A percentile compares a stretch with the other conserved stretches of the same genome.
phyloP scores from a whole-genome alignment of 2,329 filamentous ascomycete genomes.

The Amauroascus niger region DNA sequence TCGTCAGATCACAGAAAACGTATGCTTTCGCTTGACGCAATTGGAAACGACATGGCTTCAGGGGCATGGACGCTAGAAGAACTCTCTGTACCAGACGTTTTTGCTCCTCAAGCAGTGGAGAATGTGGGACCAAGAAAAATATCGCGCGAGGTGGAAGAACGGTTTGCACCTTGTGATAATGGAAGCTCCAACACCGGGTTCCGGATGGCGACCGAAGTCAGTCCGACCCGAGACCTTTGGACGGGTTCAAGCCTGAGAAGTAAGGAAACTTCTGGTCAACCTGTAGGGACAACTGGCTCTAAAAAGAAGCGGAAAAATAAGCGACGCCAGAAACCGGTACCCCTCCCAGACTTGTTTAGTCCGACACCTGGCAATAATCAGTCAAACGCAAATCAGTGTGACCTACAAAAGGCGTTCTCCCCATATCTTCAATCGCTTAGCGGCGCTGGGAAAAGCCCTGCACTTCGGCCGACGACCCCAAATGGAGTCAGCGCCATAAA shows the following conservation, averaged over 20 bases:
- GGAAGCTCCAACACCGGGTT: conserved; percentile 7
- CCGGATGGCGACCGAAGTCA: conserved; percentile 14
- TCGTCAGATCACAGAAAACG: conserved; percentile 9
- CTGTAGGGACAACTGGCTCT: conserved; percentile 18
- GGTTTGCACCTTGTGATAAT: not conserved
- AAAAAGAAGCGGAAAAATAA: conserved; percentile 36
- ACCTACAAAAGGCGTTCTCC: not conserved
- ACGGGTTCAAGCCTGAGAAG: not conserved
- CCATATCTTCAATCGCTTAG: not conserved
- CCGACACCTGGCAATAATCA: not conserved
- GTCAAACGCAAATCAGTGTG: not conserved
- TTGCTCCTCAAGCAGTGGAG: conserved; percentile 15
- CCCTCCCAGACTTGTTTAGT: not conserved
- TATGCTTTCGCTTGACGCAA: conserved; percentile 8
- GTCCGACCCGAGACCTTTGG: conserved; percentile 6
- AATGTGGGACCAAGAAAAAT: not conserved
- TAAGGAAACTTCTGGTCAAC: not conserved
- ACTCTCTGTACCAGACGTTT: conserved; percentile 19
- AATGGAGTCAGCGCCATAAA: conserved; percentile 70
- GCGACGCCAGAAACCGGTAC: conserved; percentile 22
- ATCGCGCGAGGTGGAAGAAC: not conserved
- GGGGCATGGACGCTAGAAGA: conserved; percentile 17
- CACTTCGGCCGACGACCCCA: conserved; percentile 37
- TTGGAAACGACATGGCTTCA: conserved; percentile 1
- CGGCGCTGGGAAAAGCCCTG: not conserved